A percentile compares a stretch with the other conserved stretches of the same genome.
Evolutionary conservation across 345 rosid species (phyloP).

Genomic region (Aethionema arabicum): DNA sequence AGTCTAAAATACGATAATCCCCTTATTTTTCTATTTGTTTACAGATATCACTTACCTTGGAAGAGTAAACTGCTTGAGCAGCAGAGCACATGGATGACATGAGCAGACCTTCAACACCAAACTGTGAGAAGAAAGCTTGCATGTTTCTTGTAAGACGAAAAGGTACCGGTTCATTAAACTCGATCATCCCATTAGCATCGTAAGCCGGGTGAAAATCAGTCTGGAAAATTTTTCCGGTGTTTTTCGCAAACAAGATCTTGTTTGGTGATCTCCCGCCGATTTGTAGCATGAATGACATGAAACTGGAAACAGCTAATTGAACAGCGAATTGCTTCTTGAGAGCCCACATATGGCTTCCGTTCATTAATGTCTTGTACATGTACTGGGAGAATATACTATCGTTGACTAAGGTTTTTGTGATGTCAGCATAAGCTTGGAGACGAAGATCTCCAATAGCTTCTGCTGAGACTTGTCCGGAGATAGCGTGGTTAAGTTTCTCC

Average conservation of each 20-base stretch:
- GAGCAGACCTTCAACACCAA: constrained; percentile 94
- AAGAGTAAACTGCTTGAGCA: constrained; percentile 86
- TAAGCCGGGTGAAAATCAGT: constrained; percentile 99
- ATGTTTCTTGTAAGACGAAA: constrained; percentile 97
- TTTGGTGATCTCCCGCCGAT: constrained; percentile 98
- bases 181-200: constrained; percentile 83
- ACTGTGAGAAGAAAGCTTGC: constrained; percentile 94
- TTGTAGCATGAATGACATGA: constrained; percentile 98
- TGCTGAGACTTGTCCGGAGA: constrained; percentile 81
- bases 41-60: constrained; percentile 49
- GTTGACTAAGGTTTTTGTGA: constrained; percentile 66
- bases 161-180: constrained; percentile 90
- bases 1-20: too few relatives aligned
- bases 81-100: constrained; percentile 95
- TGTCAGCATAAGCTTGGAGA: constrained; percentile 81
- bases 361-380: constrained; percentile 88
- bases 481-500: constrained; percentile 93
- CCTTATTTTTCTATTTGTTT: not conserved
- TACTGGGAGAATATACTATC: constrained; percentile 91
- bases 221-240: constrained; percentile 96
- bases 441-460: constrained; percentile 95
- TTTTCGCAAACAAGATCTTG: constrained; percentile 92
- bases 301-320: constrained; percentile 95
- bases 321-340: constrained; percentile 96
- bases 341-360: constrained; percentile 96